These are phyloP conservation scores for Microstegium vimineum DNA, from an alignment of 176 grass and related monocot species.

Conservation along the genomic window DNA sequence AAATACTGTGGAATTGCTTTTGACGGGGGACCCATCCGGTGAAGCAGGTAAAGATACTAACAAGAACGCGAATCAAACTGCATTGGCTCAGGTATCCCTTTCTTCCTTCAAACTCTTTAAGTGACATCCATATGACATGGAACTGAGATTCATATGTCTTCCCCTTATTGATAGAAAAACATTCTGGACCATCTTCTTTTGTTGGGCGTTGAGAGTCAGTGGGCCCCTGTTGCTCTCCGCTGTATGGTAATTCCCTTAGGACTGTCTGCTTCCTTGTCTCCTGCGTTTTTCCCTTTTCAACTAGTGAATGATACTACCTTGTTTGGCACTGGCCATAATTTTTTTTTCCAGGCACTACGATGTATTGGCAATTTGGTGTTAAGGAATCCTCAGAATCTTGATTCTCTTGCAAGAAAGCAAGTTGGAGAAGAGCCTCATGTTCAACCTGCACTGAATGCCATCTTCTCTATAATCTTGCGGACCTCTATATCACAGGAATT, in stretches of 20 bases:
- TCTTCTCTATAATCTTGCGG: slow-evolving; percentile 75
- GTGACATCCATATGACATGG: not conserved
- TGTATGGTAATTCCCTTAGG: slow-evolving; percentile 68
- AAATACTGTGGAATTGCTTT: slow-evolving; percentile 91
- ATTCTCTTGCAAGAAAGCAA: slow-evolving; percentile 69
- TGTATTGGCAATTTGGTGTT: slow-evolving; percentile 88
- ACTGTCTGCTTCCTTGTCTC: not conserved
- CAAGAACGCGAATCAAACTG: slow-evolving; percentile 87
- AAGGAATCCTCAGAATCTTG: slow-evolving; percentile 88
- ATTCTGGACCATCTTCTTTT: slow-evolving; percentile 91
- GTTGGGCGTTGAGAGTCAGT: slow-evolving; percentile 89
- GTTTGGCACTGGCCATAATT: not conserved
- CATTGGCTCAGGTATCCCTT: slow-evolving; percentile 72
- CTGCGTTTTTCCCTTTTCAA: not conserved
- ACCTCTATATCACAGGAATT: slow-evolving; percentile 81
- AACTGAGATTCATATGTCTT: slow-evolving; percentile 31
- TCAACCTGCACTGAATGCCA: slow-evolving; percentile 81
- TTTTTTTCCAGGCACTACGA: slow-evolving; percentile 73
- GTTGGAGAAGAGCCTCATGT: slow-evolving; percentile 95
- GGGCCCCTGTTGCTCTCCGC: slow-evolving; percentile 85
- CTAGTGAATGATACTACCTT: slow-evolving; percentile 12
- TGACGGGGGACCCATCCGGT: slow-evolving; percentile 48
- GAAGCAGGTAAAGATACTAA: slow-evolving; percentile 77
- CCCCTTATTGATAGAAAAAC: slow-evolving; percentile 67
- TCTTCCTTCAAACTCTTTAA: slow-evolving; percentile 9